These are phyloP conservation scores for Teratosphaeria epicoccoides DNA, from an alignment of 2,329 filamentous ascomycete genomes.

Conservation along the genomic window DNA sequence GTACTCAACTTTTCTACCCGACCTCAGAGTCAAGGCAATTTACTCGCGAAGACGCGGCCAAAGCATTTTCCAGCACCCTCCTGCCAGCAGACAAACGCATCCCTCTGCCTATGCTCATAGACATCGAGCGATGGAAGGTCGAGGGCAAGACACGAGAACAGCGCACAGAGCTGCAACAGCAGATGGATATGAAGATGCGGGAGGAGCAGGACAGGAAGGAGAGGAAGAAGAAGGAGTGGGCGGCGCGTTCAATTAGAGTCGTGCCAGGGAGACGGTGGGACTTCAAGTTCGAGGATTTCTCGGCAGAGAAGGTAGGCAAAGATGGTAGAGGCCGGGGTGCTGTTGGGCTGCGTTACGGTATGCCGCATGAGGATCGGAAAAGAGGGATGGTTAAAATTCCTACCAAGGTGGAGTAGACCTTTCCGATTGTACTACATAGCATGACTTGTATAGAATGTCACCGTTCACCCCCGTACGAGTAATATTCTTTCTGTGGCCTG, in stretches of 20 bases:
- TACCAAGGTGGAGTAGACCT: slow-evolving; percentile 40
- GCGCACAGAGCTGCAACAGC: slow-evolving; percentile 35
- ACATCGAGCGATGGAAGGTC: slow-evolving; percentile 36
- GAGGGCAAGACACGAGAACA: slow-evolving; percentile 28
- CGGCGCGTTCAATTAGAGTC: slow-evolving; percentile 32
- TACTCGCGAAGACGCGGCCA: slow-evolving; percentile 54
- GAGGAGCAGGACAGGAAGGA: slow-evolving; percentile 32
- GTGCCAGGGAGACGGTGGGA: slow-evolving; percentile 45
- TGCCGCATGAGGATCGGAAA: slow-evolving; percentile 53
- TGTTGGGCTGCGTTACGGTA: slow-evolving; percentile 50
- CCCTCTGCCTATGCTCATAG: slow-evolving; percentile 50
- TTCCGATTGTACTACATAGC: not conserved
- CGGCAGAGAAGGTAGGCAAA: slow-evolving; percentile 43
- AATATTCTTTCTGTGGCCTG: not conserved
- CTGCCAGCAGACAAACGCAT: slow-evolving; percentile 54
- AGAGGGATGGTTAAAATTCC: slow-evolving; percentile 54
- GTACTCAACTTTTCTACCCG: slow-evolving; percentile 51
- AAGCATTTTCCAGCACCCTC: slow-evolving; percentile 48
- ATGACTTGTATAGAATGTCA: not conserved
- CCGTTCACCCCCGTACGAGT: not conserved
- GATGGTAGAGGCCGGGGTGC: slow-evolving; percentile 44
- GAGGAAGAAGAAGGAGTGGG: slow-evolving; percentile 34
- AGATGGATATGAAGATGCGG: slow-evolving; percentile 22
- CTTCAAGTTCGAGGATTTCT: slow-evolving; percentile 50
- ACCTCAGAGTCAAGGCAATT: slow-evolving; percentile 54